Conservation (phyloP, 352 stramenopile species). For the Peronosclerospora sorghi region DNA sequence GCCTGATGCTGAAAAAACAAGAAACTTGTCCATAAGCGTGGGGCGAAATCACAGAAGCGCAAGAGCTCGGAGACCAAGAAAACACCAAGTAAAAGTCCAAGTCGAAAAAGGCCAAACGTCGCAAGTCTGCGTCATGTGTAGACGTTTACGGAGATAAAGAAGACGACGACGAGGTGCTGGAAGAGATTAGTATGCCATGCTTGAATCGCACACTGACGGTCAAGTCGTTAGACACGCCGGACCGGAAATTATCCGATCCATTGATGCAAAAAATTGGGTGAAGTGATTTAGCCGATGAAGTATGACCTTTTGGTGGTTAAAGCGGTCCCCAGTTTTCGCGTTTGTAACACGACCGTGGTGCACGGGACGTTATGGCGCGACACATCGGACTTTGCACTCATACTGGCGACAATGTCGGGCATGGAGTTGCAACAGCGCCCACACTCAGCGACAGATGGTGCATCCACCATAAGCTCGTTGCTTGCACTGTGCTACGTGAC, state of each 20-base stretch:
- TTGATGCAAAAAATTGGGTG: slow-evolving; percentile 80
- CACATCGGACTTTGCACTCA: slow-evolving; percentile 91
- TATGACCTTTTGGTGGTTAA: slow-evolving; percentile 86
- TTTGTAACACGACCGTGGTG: slow-evolving; percentile 71
- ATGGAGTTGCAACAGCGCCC: slow-evolving; percentile 95
- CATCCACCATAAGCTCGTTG: slow-evolving; percentile 88
- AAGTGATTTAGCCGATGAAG: slow-evolving; percentile 86
- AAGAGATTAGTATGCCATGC: slow-evolving; percentile 10
- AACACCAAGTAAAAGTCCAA: slow-evolving; percentile 60
- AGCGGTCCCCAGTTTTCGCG: slow-evolving; percentile 65
- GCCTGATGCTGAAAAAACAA: slow-evolving; percentile 75
- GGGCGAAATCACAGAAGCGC: slow-evolving; percentile 38
- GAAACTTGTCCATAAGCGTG: slow-evolving; percentile 46
- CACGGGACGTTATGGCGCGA: slow-evolving; percentile 61
- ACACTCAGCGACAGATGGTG: slow-evolving; percentile 94
- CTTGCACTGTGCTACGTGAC: slow-evolving; percentile 90
- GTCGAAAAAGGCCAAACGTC: slow-evolving; percentile 65
- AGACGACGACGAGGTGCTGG: slow-evolving; percentile 29
- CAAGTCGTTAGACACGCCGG: slow-evolving; percentile 51
- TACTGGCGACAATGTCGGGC: slow-evolving; percentile 91
- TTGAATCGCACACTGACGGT: slow-evolving; percentile 23
- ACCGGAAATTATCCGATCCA: slow-evolving; percentile 58
- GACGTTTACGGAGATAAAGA: slow-evolving; percentile 34
- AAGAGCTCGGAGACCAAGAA: slow-evolving; percentile 65
- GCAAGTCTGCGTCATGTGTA: slow-evolving; percentile 30